Evolutionary conservation across 108 stramenopile species (phyloP), one percentile per base, ranked within the genome.

Genomic region (Skeletonema costatum): DNA sequence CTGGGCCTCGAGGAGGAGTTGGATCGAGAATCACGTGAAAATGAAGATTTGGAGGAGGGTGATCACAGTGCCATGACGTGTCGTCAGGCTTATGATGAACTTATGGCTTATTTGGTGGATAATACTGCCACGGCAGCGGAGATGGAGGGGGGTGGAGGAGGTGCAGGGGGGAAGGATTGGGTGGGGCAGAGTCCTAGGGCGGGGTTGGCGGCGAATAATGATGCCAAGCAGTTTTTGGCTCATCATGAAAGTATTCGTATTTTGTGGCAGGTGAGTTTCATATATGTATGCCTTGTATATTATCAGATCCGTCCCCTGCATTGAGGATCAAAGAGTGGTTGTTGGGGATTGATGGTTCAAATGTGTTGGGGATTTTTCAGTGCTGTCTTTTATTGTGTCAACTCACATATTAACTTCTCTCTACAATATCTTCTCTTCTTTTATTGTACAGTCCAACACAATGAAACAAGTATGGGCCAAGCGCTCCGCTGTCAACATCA

Each of bases 141-240:
- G 35, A 65, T 71, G 63, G 75, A 76, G 12, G 66, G 66, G 29
- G 30, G 66, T 32, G 42, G 73, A 75, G 51, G 77, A 71, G 21
- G 73, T 71, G 33, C 32, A 66, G 68, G 82, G 66, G 77, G 68
- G n/a, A 69, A 73, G 67, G 95, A 96, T 82, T 96, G 95, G 94
- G 89, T 93, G 30, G 95, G 95, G n/a, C 80, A 92, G 42, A 89
- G 90, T 74, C 76, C 91, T 21, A 73, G 91, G 64, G 95, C 95
- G 19, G 95, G 95, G 9, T 59, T 90, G 51, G 86, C 88, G 56
- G 89, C 95, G 53, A 96, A 96, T 70, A 87, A 88, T 60, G 92
- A 93, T 82, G 88, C 92, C n/a, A 87, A 91, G 71, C 82, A 83
- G 66, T 96, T 96, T 82, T 71, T 96, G 75, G 81, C 88, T 50